Evolutionary conservation across 2,329 filamentous ascomycete genomes (phyloP).

Genomic region (Fusarium guadeloupense): DNA sequence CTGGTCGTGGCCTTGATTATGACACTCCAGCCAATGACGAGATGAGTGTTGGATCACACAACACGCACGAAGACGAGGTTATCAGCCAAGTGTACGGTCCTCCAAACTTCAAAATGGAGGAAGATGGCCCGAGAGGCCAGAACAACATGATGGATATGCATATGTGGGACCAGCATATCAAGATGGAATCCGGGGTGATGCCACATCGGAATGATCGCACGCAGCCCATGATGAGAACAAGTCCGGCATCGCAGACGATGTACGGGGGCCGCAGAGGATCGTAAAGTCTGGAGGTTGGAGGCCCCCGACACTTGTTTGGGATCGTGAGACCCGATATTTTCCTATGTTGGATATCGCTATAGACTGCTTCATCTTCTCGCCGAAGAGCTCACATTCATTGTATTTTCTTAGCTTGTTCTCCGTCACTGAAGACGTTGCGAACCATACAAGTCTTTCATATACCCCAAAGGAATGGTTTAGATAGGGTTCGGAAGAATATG

Average conservation of each 20-base stretch:
- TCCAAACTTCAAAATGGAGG: slow-evolving; percentile 41
- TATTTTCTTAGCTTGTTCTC: slow-evolving; percentile 13
- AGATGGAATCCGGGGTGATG: slow-evolving; percentile 42
- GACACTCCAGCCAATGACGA: slow-evolving; percentile 52
- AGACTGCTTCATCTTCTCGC: slow-evolving; percentile 49
- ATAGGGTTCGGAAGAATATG: slow-evolving; percentile 19
- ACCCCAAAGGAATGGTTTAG: slow-evolving; percentile 33
- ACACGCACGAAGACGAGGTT: slow-evolving; percentile 48
- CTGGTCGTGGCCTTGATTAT: slow-evolving; percentile 30
- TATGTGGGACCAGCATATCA: slow-evolving; percentile 46
- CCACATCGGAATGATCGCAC: slow-evolving; percentile 35
- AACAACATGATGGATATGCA: slow-evolving; percentile 44
- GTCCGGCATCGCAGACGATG: slow-evolving; percentile 31
- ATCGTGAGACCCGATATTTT: slow-evolving; percentile 3
- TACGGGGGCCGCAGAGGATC: slow-evolving; percentile 39
- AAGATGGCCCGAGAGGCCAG: slow-evolving; percentile 33
- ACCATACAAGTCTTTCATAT: slow-evolving; percentile 35
- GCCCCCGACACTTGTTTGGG: slow-evolving; percentile 12
- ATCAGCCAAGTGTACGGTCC: slow-evolving; percentile 47
- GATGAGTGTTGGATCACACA: slow-evolving; percentile 48
- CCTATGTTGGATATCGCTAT: slow-evolving; percentile 34
- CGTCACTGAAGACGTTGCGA: slow-evolving; percentile 15
- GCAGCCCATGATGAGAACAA: slow-evolving; percentile 35
- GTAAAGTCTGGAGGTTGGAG: slow-evolving; percentile 2
- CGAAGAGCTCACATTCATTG: slow-evolving; percentile 44